Conservation (phyloP, 768 basidiomycete species). For the Rhizopogon rudus region DNA sequence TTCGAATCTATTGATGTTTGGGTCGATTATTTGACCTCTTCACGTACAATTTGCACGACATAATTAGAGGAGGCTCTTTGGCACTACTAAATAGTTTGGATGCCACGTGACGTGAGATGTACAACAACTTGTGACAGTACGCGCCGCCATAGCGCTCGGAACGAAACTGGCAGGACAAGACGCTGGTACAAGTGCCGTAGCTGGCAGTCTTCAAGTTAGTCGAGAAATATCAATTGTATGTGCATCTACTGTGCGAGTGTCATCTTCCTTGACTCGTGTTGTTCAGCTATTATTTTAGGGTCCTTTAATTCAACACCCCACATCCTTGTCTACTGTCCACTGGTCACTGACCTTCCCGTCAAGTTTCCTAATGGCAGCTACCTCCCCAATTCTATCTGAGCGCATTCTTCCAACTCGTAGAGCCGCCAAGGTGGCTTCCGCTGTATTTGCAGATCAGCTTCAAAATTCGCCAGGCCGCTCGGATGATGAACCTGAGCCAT, state of each 20-base stretch:
- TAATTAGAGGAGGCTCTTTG: not conserved
- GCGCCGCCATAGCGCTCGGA: not conserved
- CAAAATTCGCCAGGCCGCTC: slow-evolving; percentile 20
- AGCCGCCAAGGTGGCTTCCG: slow-evolving; percentile 29
- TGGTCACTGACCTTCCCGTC: not conserved
- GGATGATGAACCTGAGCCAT: slow-evolving; percentile 15
- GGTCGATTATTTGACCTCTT: not conserved
- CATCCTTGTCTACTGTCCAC: too few relatives aligned
- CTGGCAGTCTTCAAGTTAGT: too few relatives aligned
- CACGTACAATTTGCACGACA: not conserved
- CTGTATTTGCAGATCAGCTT: slow-evolving; percentile 28
- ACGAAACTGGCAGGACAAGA: too few relatives aligned
- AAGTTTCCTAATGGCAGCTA: not conserved
- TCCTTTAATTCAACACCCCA: not conserved
- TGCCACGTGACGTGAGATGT: not conserved
- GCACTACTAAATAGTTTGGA: too few relatives aligned
- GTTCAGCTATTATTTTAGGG: too few relatives aligned
- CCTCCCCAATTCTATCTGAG: slow-evolving; percentile 5
- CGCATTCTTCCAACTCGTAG: slow-evolving; percentile 23
- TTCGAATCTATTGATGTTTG: not conserved
- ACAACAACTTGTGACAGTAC: not conserved
- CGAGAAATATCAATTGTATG: not conserved
- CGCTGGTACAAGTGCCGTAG: too few relatives aligned
- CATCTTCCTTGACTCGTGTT: not conserved
- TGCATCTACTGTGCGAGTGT: not conserved